A percentile compares a stretch with the other conserved stretches of the same genome.
Conservation (phyloP, 2,329 filamentous ascomycete genomes). For the Myrmaecium sp. region DNA sequence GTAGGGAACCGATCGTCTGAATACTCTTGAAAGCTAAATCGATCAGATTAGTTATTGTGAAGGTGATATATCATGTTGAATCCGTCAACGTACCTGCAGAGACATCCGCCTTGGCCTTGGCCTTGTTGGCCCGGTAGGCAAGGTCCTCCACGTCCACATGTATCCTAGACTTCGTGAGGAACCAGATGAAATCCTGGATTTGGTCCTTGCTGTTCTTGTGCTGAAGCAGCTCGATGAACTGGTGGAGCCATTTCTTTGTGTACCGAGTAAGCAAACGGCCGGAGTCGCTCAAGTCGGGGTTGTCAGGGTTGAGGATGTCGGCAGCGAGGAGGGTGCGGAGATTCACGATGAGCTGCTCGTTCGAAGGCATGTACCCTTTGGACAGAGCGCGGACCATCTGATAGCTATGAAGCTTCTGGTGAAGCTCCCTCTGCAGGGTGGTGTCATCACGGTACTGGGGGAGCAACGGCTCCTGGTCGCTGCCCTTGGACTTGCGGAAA, state of each 20-base stretch:
- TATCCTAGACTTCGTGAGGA: slow-evolving; percentile 55
- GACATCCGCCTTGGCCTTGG: slow-evolving; percentile 52
- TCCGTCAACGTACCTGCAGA: slow-evolving; percentile 39
- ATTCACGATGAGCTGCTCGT: slow-evolving; percentile 65
- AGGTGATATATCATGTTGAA: background rate
- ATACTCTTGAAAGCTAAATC: slow-evolving; percentile 63
- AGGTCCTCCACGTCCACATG: slow-evolving; percentile 50
- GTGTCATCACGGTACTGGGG: slow-evolving; percentile 76
- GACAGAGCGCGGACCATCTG: slow-evolving; percentile 74
- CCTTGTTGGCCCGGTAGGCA: slow-evolving; percentile 40
- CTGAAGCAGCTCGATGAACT: slow-evolving; percentile 65
- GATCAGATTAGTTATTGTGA: background rate
- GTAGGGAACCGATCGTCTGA: slow-evolving; percentile 65
- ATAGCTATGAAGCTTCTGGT: slow-evolving; percentile 83
- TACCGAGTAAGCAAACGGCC: slow-evolving; percentile 58
- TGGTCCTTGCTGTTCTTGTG: slow-evolving; percentile 75
- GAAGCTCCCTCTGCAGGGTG: slow-evolving; percentile 54
- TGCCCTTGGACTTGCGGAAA: slow-evolving; percentile 33
- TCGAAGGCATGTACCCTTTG: slow-evolving; percentile 83
- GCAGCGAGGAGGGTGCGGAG: slow-evolving; percentile 63
- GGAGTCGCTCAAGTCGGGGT: slow-evolving; percentile 57
- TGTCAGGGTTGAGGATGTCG: slow-evolving; percentile 60
- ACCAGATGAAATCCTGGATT: slow-evolving; percentile 86
- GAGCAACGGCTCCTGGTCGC: slow-evolving; percentile 62
- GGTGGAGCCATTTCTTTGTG: slow-evolving; percentile 53